Evolutionary conservation across 2,329 filamentous ascomycete species (phyloP).

Genomic region (Apiospora kogelbergensis): DNA sequence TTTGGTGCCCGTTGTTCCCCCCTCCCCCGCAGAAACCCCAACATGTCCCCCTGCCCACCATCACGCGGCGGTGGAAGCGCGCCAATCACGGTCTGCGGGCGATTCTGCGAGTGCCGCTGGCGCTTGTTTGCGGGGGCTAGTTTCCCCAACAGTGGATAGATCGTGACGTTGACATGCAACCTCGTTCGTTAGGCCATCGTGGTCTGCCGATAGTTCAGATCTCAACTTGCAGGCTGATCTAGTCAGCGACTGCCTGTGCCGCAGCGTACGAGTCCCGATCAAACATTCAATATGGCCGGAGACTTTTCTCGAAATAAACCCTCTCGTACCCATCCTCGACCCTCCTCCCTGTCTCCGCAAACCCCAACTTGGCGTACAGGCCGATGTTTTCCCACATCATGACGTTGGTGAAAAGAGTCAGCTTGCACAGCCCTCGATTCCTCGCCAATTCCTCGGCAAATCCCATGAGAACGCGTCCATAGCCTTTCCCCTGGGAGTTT

Average conservation of each 20-base stretch:
- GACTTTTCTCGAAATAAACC: slow-evolving; percentile 34
- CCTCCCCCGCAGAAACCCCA: background rate
- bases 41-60: background rate
- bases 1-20: background rate
- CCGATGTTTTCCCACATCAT: slow-evolving; percentile 24
- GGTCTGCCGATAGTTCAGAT: slow-evolving; percentile 12
- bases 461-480: slow-evolving; percentile 22
- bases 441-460: slow-evolving; percentile 18
- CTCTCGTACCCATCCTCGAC: slow-evolving; percentile 33
- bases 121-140: background rate
- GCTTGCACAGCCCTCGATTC: slow-evolving; percentile 10
- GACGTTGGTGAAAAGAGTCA: slow-evolving; percentile 22
- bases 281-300: too few species aligned
- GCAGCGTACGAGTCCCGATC: too few species aligned
- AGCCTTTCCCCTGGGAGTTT: slow-evolving; percentile 19
- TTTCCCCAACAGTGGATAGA: background rate
- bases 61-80: background rate
- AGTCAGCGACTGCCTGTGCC: too few species aligned
- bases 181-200: background rate
- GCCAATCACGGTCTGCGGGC: background rate
- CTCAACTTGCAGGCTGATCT: background rate
- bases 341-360: slow-evolving; percentile 29
- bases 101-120: background rate
- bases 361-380: slow-evolving; percentile 27
- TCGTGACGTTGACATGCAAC: background rate